Base-by-base conservation (phyloP, 192 early-diverging fungal species). In the Podila epicladia region DNA sequence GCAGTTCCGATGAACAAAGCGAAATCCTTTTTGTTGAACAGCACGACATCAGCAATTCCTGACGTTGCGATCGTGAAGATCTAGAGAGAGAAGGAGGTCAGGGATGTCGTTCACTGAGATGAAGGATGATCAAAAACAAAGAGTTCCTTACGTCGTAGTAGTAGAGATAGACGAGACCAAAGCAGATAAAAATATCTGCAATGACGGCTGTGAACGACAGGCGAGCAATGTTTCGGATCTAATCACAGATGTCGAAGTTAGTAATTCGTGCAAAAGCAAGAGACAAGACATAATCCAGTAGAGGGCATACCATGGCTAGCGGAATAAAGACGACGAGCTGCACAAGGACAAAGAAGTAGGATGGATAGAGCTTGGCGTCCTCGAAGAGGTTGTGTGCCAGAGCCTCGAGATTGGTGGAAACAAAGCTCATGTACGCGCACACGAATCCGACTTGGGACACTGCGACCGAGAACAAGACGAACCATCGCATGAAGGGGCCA, bases 1-100 rank as follows among this genome's bases (percentile, higher is more conserved):
- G 97, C 97, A 17, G 97, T 99, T 63, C 97, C 97, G 57, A 99
- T 92, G 71, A 97, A 96, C 55, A 97, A 78, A 26, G 95, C 89
- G 71, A 96, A 97, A 51, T 90, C 89, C 64, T 91, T 86, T 50
- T 85, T 72, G 83, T 98, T 98, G 75, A 98, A 91, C 63, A 87
- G 77, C 62, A 88, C 84, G 13, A 97, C 86, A 45, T 95, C 88
- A 9, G 91, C 91, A 26, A 92, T 65, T 7, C 96, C 96, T 20
- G 76, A 65, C 11, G 84, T 89, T 48, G 87, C 67, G 28, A 98
- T 79, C 3, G 87, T 87, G 69, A 84, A 87, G 64, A 97, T 72
- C 77, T 80, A 73, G n/a, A 1, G 51, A 31, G 3, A 33, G 24
- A 26, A 19, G 19, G 24, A 32, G 22, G 53, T 26, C 20, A 55